A percentile compares a stretch with the other conserved stretches of the same genome.
Conservation (phyloP, 441 rosid species). For the Viola pubescens region DNA sequence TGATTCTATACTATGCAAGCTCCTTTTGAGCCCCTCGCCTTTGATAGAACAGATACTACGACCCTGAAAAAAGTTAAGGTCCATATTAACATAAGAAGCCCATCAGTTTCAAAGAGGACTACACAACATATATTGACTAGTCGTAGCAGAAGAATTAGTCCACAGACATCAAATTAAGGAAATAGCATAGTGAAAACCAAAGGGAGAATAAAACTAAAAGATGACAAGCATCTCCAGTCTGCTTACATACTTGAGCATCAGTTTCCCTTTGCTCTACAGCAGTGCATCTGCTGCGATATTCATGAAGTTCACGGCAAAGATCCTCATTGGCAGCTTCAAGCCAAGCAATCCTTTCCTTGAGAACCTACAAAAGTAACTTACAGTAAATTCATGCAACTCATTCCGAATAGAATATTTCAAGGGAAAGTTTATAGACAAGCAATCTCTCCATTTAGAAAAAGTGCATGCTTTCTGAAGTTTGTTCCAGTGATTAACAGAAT, state of each 20-base stretch:
- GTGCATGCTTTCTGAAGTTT: not conserved
- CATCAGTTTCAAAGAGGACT: not conserved
- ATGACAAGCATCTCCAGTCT: slow-evolving; percentile 7
- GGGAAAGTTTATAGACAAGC: not conserved
- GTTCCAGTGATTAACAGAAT: slow-evolving; percentile 3
- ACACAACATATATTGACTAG: not conserved
- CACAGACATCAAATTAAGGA: not conserved
- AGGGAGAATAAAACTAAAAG: slow-evolving; percentile 8
- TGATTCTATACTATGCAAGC: slow-evolving; percentile 70
- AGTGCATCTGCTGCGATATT: slow-evolving; percentile 62
- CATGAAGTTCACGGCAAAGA: slow-evolving; percentile 89
- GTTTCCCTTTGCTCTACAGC: slow-evolving; percentile 52
- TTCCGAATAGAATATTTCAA: not conserved
- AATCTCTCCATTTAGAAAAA: not conserved
- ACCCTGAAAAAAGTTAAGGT: slow-evolving; percentile 41
- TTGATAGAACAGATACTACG: slow-evolving; percentile 50
- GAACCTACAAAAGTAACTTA: slow-evolving; percentile 38
- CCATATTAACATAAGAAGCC: not conserved
- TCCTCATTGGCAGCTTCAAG: slow-evolving; percentile 94
- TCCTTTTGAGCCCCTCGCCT: slow-evolving; percentile 77
- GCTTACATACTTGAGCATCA: slow-evolving; percentile 57
- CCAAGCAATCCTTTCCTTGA: slow-evolving; percentile 85
- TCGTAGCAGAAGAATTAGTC: not conserved
- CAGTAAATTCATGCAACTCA: slow-evolving; percentile 2
- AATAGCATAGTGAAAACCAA: not conserved